These are phyloP conservation scores for Taiwanofungus camphoratus DNA, from an alignment of 1,284 basidiomycete species.

Conservation along the genomic window DNA sequence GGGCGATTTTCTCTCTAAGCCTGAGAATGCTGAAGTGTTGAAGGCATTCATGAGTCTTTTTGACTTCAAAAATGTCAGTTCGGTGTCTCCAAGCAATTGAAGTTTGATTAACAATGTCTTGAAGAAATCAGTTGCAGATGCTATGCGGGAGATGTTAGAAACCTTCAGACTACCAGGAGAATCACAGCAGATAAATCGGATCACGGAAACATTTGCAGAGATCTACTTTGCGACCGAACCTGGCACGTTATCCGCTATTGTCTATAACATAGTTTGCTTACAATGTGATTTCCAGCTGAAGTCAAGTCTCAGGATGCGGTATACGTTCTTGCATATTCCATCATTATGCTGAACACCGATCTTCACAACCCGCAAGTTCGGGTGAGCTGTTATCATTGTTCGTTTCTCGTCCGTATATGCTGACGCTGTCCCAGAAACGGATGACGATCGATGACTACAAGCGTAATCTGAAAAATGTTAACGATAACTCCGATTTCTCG, in stretches of 20 bases:
- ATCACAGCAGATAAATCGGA: constrained; percentile 89
- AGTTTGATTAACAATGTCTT: not conserved
- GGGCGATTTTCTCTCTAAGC: constrained; percentile 90
- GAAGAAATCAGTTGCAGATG: constrained; percentile 92
- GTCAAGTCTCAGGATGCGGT: constrained; percentile 91
- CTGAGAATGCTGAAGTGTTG: constrained; percentile 82
- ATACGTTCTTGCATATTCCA: constrained; percentile 91
- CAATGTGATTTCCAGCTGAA: constrained; percentile 49
- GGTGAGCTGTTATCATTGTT: constrained; percentile 39
- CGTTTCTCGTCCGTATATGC: constrained; percentile 5
- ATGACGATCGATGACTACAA: constrained; percentile 97
- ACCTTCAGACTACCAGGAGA: constrained; percentile 95
- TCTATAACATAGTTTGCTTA: not conserved
- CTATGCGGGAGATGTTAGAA: constrained; percentile 92
- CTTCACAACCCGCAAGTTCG: constrained; percentile 94
- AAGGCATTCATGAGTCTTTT: constrained; percentile 88
- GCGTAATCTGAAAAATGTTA: constrained; percentile 90
- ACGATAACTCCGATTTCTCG: constrained; percentile 82
- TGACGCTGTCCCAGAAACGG: constrained; percentile 59
- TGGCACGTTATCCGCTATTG: constrained; percentile 36
- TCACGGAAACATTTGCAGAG: constrained; percentile 93
- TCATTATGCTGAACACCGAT: constrained; percentile 99
- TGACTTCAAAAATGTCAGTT: constrained; percentile 80
- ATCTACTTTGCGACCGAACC: constrained; percentile 85
- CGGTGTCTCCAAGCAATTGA: not conserved